Percentiles rank a stretch among this genome's conserved stretches.
Conservation (phyloP, 371 early-diverging fungal species). For the Rhizopus delemar region DNA sequence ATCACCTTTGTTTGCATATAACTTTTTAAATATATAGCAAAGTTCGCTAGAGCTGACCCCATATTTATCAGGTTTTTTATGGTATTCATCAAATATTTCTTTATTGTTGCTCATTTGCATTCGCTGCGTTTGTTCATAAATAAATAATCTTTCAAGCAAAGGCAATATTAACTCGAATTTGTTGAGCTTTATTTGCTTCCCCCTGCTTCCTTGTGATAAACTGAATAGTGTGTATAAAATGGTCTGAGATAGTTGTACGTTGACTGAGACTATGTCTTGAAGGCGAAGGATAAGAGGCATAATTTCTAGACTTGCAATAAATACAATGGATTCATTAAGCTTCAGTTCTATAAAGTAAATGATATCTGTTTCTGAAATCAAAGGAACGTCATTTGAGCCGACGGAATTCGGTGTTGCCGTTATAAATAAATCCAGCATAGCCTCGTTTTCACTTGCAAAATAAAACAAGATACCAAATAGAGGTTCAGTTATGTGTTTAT, state of each 20-base stretch:
- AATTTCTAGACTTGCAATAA: conserved; percentile 57
- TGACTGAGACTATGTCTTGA: conserved; percentile 38
- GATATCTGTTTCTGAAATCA: background rate
- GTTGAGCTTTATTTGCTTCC: conserved; percentile 69
- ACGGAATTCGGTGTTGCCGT: conserved; percentile 1
- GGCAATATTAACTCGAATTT: conserved; percentile 54
- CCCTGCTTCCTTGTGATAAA: conserved; percentile 55
- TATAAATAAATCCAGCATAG: conserved; percentile 49
- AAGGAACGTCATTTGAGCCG: background rate
- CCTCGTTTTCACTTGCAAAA: conserved; percentile 60
- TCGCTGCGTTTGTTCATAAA: conserved; percentile 14
- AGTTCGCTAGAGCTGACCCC: conserved; percentile 61
- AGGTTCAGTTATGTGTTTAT: conserved; percentile 35
- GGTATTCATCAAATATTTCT: conserved; percentile 47
- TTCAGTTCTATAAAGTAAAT: conserved; percentile 22
- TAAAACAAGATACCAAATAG: conserved; percentile 66
- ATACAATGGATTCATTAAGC: conserved; percentile 28
- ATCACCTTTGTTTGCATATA: conserved; percentile 23
- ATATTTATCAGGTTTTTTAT: conserved; percentile 63
- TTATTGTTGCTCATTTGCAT: conserved; percentile 20
- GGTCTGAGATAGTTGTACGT: conserved; percentile 43
- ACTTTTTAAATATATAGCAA: conserved; percentile 59
- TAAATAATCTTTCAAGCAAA: conserved; percentile 42
- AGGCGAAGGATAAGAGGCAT: conserved; percentile 54
- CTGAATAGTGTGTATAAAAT: conserved; percentile 52